Base-by-base conservation (phyloP, 1,284 basidiomycete genomes). In the Puccinia brachypodii region DNA sequence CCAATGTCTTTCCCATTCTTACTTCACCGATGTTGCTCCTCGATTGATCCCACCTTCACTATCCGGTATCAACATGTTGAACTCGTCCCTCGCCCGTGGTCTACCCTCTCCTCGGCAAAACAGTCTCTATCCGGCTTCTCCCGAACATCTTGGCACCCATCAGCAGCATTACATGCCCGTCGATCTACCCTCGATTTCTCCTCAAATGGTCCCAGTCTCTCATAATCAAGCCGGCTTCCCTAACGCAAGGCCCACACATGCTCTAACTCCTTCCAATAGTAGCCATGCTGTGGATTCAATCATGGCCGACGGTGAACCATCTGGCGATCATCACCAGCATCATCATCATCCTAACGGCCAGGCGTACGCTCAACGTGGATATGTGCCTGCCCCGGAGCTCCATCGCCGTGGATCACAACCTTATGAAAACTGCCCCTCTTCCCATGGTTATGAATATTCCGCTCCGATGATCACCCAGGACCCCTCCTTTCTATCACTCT, bases 1-100 rank as follows among this genome's bases (percentile, higher is more conserved):
- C 40, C 91, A 96, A 86, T 97, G 95, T 86, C 88, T 98, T 80
- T 89, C 94, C 53, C 96, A 98, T 87, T 89, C 91, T 22, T 99
- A 98, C 88, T 91, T 98, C 83, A 89, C 89, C 82, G 92, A 89
- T 68, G 88, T 89, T 88, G 83, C 90, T 87, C 87, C 92, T 22
- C 87, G 85, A 11, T 83, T 86, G 60, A 85, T 85, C 4, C 86
- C 87, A 3, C 84, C 76, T 38, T 82, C 82, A 74, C 84, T 53
- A 82, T 84, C 82, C 13, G 83, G 83, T 74, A 83, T 83, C 36
- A 72, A 82, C 58, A 79, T 84, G 44, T 33, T 81, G 6, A 87
- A 83, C 86, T 85, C n/a, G 86, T 86, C 40, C 84, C 85, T 6
- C 90, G 90, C 84, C 2, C 77, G 72, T 71, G 58, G 74, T 19